These are phyloP conservation scores for Aureobasidium mangrovei DNA, from an alignment of 2,329 filamentous ascomycete species.

Conservation along the genomic window DNA sequence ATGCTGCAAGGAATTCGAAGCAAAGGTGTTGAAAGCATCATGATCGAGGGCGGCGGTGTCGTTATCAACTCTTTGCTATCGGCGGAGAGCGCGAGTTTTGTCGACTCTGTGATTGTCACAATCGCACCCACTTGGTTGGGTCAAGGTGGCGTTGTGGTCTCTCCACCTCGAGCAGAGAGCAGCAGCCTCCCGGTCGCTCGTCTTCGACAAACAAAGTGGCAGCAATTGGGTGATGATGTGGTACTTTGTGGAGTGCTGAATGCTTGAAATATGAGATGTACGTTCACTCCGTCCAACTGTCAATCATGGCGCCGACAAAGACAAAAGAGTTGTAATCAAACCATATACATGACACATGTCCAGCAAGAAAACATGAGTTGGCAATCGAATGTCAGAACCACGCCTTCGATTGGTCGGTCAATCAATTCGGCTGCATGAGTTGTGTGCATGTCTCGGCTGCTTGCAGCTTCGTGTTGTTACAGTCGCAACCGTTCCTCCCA, in stretches of 20 bases:
- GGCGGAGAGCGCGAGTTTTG: conserved; percentile 48
- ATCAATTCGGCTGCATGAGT: too few species aligned
- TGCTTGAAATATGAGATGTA: neutral
- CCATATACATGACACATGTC: too few species aligned
- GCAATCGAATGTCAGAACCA: too few species aligned
- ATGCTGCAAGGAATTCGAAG: conserved; percentile 51
- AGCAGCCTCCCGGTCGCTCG: conserved; percentile 50
- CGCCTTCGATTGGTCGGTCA: too few species aligned
- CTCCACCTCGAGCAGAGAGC: conserved; percentile 51
- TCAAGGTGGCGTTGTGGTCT: conserved; percentile 68
- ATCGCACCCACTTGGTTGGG: conserved; percentile 89
- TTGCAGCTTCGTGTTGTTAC: neutral
- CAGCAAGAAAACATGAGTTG: too few species aligned
- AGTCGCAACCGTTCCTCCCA: too few species aligned
- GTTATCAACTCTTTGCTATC: conserved; percentile 74
- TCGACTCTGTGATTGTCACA: conserved; percentile 76
- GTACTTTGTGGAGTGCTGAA: conserved; percentile 63
- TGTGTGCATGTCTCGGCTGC: neutral
- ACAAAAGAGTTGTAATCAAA: too few species aligned
- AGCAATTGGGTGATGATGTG: conserved; percentile 71
- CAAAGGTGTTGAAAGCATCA: conserved; percentile 64
- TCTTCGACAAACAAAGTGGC: conserved; percentile 61
- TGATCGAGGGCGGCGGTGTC: conserved; percentile 81
- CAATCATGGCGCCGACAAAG: too few species aligned
- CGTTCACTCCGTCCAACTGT: neutral